phyloP scores from a whole-genome alignment of 2,329 filamentous ascomycete genomes.

The Raffaelea arxii region DNA sequence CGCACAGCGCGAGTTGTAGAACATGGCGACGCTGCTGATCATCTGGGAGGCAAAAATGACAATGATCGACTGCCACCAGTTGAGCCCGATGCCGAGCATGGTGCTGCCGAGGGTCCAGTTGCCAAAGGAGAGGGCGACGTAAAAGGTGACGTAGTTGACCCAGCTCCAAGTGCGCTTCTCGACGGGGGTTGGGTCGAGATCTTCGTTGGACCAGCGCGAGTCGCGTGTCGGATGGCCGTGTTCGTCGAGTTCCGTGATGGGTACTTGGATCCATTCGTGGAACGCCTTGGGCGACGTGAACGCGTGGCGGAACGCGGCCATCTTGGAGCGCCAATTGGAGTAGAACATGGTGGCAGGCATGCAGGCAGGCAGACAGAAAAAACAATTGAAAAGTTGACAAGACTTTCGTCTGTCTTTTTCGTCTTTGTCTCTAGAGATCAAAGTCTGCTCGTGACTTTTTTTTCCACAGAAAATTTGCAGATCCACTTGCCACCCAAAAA shows the following conservation, averaged over 20 bases:
- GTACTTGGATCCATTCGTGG: conserved; percentile 3
- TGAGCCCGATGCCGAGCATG: conserved; percentile 29
- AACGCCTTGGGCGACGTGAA: conserved; percentile 6
- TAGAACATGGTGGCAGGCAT: not conserved
- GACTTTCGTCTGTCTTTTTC: no score
- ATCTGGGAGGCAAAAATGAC: conserved; percentile 32
- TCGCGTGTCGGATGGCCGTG: conserved; percentile 6
- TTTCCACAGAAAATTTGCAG: no score
- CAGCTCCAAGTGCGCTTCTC: conserved; percentile 28
- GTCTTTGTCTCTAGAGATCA: no score
- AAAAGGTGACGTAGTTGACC: conserved; percentile 30
- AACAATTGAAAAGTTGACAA: no score
- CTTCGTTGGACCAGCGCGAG: conserved; percentile 13
- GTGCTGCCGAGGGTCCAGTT: conserved; percentile 30
- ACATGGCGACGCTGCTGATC: conserved; percentile 31
- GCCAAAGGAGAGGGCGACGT: conserved; percentile 26
- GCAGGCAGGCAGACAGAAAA: not conserved
- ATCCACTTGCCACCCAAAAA: no score
- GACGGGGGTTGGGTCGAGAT: conserved; percentile 26
- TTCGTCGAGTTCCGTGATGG: conserved; percentile 4
- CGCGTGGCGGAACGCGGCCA: conserved; percentile 30
- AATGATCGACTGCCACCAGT: conserved; percentile 33
- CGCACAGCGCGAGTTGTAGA: conserved; percentile 32
- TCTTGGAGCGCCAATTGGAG: conserved; percentile 24
- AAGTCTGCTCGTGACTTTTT: no score